phyloP scores from a whole-genome alignment of 2,329 filamentous ascomycete genomes.

The Periconia digitata region DNA sequence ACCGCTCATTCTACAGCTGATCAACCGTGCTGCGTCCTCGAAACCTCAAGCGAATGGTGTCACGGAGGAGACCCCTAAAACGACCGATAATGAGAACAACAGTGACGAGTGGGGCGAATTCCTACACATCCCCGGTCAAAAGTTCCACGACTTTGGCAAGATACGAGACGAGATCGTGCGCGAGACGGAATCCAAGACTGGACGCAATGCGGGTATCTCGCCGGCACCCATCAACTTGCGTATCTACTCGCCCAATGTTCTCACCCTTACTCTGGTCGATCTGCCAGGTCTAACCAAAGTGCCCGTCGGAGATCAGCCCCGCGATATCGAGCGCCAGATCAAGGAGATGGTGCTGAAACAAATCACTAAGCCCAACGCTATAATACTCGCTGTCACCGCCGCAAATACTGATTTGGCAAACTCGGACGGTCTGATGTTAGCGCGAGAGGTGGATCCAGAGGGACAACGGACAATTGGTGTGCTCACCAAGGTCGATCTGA shows the following conservation, averaged over 20 bases:
- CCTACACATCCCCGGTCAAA: slow-evolving; percentile 93
- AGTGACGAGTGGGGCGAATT: slow-evolving; percentile 98
- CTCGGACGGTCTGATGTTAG: slow-evolving; percentile 95
- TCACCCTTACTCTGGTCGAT: slow-evolving; percentile 95
- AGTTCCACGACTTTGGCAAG: slow-evolving; percentile 98
- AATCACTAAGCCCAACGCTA: slow-evolving; percentile 97
- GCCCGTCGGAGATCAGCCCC: slow-evolving; percentile 91
- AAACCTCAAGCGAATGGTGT: slow-evolving; percentile 72
- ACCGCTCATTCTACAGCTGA: slow-evolving; percentile 94
- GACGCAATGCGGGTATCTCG: slow-evolving; percentile 93
- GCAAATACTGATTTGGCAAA: slow-evolving; percentile 98
- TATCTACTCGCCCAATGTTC: slow-evolving; percentile 97
- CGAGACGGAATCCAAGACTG: slow-evolving; percentile 96
- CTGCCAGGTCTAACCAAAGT: slow-evolving; percentile 95
- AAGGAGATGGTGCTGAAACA: slow-evolving; percentile 98
- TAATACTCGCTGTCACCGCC: slow-evolving; percentile 93
- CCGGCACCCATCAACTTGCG: slow-evolving; percentile 95
- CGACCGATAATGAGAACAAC: slow-evolving; percentile 85
- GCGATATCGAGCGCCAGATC: slow-evolving; percentile 96
- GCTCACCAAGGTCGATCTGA: slow-evolving; percentile 96
- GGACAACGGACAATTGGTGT: slow-evolving; percentile 98
- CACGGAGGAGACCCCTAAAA: slow-evolving; percentile 61
- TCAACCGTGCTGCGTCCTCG: slow-evolving; percentile 71
- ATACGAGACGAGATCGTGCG: slow-evolving; percentile 96
- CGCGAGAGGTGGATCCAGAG: slow-evolving; percentile 94